A percentile compares a stretch with the other conserved stretches of the same genome.
Evolutionary conservation across 306 rosid species (phyloP).

Genomic region (Delonix regia): DNA sequence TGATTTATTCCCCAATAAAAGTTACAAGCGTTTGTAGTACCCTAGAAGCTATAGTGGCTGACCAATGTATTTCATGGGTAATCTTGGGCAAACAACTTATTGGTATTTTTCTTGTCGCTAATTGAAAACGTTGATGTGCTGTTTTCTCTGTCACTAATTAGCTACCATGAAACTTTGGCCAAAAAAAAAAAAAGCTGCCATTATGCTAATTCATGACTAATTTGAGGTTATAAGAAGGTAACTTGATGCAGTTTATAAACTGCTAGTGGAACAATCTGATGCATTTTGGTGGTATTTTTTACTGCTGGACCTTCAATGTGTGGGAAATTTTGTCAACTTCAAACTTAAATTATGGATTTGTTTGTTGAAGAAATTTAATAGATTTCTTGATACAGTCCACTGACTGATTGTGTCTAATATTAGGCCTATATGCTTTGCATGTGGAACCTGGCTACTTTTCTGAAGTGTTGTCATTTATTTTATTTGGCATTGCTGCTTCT

Average conservation of each 20-base stretch:
- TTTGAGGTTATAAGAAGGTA: slow-evolving; percentile 6
- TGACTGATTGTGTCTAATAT: slow-evolving; percentile 5
- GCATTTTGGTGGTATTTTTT: not conserved
- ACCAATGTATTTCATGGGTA: not conserved
- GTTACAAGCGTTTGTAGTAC: not conserved
- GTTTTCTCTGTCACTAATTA: not conserved
- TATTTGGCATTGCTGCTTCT: slow-evolving; percentile 22
- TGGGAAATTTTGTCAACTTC: not conserved
- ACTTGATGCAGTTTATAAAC: slow-evolving; percentile 20
- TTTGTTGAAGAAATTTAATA: not conserved
- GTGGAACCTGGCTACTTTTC: slow-evolving; percentile 3
- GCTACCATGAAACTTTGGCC: not conserved
- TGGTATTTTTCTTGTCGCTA: not conserved
- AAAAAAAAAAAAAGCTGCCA: no score
- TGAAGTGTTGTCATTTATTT: slow-evolving; percentile 29
- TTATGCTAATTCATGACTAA: not conserved
- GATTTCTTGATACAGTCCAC: slow-evolving; percentile 28
- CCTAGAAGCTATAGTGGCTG: slow-evolving; percentile 3
- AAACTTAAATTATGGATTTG: slow-evolving; percentile 25
- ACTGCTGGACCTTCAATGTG: not conserved
- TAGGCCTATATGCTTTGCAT: slow-evolving; percentile 7
- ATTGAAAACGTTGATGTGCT: not conserved
- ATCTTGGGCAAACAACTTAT: not conserved
- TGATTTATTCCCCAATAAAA: not conserved
- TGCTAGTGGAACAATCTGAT: not conserved